Percentiles rank a stretch among this genome's conserved stretches.
phyloP scores from a whole-genome alignment of 2,329 filamentous ascomycete species.

The Epichloe amarillans region DNA sequence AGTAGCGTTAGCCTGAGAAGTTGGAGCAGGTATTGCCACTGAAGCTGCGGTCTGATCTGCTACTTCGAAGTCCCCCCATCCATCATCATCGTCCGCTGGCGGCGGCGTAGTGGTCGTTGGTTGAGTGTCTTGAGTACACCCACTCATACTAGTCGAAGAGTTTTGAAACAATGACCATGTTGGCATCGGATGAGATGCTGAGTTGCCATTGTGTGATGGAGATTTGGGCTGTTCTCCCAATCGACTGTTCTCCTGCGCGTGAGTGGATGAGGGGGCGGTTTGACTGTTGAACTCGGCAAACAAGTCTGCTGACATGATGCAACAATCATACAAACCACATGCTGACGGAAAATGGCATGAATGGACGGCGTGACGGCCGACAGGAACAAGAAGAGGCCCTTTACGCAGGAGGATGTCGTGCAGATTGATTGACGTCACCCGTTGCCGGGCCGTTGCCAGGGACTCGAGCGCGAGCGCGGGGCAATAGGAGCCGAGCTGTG shows the following conservation, averaged over 20 bases:
- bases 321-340: not conserved
- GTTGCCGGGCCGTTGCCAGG: not conserved
- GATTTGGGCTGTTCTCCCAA: constrained; percentile 5
- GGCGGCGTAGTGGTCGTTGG: not conserved
- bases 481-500: not conserved
- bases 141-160: constrained; percentile 10
- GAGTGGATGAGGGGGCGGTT: constrained; percentile 21
- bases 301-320: constrained; percentile 49
- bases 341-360: not conserved
- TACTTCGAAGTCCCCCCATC: constrained; percentile 56
- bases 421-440: not conserved
- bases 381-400: not conserved
- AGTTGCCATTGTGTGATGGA: constrained; percentile 6
- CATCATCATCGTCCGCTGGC: constrained; percentile 41
- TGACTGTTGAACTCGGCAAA: constrained; percentile 48
- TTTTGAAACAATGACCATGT: constrained; percentile 20
- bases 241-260: constrained; percentile 6
- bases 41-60: constrained; percentile 22
- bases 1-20: not conserved
- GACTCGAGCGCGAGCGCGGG: not conserved
- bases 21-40: not conserved
- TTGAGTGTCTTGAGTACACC: constrained; percentile 8
- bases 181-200: constrained; percentile 11
- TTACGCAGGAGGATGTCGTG: not conserved
- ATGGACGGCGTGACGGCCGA: not conserved